Base-by-base conservation (phyloP, 2,329 filamentous ascomycete species). In the Phialophora chinensis region DNA sequence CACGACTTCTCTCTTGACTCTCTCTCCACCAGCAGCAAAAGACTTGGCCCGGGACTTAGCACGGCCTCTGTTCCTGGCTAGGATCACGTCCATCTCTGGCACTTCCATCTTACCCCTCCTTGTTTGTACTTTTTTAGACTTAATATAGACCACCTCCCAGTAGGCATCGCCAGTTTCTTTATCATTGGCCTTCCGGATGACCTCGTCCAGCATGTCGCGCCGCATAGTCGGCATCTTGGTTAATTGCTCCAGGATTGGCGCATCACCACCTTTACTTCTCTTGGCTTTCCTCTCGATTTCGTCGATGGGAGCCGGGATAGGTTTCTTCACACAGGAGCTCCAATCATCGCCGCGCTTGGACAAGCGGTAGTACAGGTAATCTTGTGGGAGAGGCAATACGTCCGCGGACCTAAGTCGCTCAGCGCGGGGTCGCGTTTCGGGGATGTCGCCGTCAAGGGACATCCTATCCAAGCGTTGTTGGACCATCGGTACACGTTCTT, bases 61-160 rank as follows among this genome's bases (percentile, higher is more conserved):
- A 42, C 49, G 61, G 31, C 50, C 62, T 47, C 31, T 64, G 8
- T 47, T 66, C 31, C 66, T 52, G n/a, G 60, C 65, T 11, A 71
- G 63, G 23, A 71, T 69, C n/a, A 71, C 53, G 27, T 71, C 69
- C 69, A 71, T 71, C 17, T 67, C 66, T 4, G 66, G 66, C 1
- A 71, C 67, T 52, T 65, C 62, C 52, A 67, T 50, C 25, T 38
- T 67, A 4, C 57, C 55, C 17, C 42, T 55, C 17, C 60, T 63
- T 12, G 47, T 69, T n/a, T 61, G 54, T 11, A 66, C 35, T 49
- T 50, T 67, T 38, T 65, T 67, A 4, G 64, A 49, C 53, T 67
- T 71, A 44, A 71, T 69, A 17, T 66, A 67, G n/a, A 62, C 69
- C 11, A 67, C 66, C 53, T 68, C 63, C 65, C 66, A 71, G 20